Percentiles rank a stretch among this genome's conserved stretches.
These are phyloP conservation scores for Saturnispora sanitii DNA, from an alignment of 805 yeast genomes.

Conservation along the genomic window DNA sequence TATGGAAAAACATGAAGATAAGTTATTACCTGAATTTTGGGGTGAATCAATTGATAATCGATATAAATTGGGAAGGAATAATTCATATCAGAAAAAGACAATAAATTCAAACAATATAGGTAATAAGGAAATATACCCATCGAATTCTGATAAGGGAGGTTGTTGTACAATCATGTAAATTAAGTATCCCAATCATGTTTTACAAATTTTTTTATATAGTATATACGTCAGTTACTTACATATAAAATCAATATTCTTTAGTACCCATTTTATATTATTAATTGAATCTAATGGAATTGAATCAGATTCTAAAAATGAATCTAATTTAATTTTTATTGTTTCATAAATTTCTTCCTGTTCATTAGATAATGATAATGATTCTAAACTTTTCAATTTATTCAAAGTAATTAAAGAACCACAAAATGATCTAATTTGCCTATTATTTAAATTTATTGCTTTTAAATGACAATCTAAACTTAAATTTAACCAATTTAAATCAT, in stretches of 20 bases:
- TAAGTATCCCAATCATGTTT: not conserved
- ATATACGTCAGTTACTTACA: too few species aligned
- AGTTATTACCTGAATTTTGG: conserved; percentile 39
- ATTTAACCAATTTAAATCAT: conserved; percentile 7
- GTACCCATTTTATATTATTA: not conserved
- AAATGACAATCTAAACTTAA: conserved; percentile 12
- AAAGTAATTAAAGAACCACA: conserved; percentile 22
- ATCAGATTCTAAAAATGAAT: not conserved
- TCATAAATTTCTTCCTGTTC: conserved; percentile 21
- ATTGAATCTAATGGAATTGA: not conserved
- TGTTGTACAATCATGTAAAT: conserved; percentile 25
- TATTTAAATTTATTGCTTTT: conserved; percentile 68
- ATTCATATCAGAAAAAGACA: conserved; percentile 23
- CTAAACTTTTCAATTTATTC: conserved; percentile 1
- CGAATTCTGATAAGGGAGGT: conserved; percentile 6
- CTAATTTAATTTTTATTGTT: conserved; percentile 30
- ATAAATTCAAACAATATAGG: not conserved
- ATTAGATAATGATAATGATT: conserved; percentile 5
- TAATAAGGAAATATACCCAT: too few species aligned
- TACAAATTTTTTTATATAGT: too few species aligned
- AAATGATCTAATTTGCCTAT: conserved; percentile 53
- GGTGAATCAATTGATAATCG: conserved; percentile 12
- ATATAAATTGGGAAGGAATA: conserved; percentile 23
- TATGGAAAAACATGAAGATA: conserved; percentile 36
- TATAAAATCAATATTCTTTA: not conserved